Conservation (phyloP, 495 filamentous ascomycete species). For the Stereocaulon alpinum region DNA sequence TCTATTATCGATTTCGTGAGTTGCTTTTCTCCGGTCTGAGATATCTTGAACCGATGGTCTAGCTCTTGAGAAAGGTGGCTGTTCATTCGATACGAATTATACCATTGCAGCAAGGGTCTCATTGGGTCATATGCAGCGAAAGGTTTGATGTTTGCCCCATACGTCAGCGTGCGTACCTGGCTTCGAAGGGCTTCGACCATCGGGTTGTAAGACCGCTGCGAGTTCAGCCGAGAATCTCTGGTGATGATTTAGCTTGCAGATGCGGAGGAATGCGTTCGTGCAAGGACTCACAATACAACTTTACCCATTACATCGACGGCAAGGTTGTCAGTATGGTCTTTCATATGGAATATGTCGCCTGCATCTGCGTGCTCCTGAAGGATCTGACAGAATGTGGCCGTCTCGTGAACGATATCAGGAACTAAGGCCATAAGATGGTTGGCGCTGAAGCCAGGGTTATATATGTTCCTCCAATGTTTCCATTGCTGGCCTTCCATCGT, state of each 20-base stretch:
- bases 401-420: conserved; percentile 34
- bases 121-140: conserved; percentile 16
- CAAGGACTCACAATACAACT: conserved; percentile 28
- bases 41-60: conserved; percentile 1
- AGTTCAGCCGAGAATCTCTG: conserved; percentile 5
- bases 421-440: conserved; percentile 33
- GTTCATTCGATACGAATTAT: conserved; percentile 12
- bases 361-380: conserved; percentile 25
- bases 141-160: conserved; percentile 1
- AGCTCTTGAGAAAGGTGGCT: conserved; percentile 4
- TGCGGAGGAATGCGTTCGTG: not conserved
- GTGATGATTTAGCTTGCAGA: not conserved
- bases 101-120: conserved; percentile 9
- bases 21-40: not conserved
- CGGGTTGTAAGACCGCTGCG: not conserved
- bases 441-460: conserved; percentile 38
- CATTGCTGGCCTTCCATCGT: conserved; percentile 30
- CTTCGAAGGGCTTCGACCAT: conserved; percentile 1
- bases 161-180: conserved; percentile 3
- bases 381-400: conserved; percentile 26
- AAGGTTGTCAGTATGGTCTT: conserved; percentile 17
- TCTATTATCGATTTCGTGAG: conserved; percentile 9
- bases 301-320: conserved; percentile 38
- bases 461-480: conserved; percentile 33
- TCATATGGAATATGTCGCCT: conserved; percentile 29